These are phyloP conservation scores for Pulveroboletus sp. DNA, from an alignment of 768 basidiomycete species.

Conservation along the genomic window DNA sequence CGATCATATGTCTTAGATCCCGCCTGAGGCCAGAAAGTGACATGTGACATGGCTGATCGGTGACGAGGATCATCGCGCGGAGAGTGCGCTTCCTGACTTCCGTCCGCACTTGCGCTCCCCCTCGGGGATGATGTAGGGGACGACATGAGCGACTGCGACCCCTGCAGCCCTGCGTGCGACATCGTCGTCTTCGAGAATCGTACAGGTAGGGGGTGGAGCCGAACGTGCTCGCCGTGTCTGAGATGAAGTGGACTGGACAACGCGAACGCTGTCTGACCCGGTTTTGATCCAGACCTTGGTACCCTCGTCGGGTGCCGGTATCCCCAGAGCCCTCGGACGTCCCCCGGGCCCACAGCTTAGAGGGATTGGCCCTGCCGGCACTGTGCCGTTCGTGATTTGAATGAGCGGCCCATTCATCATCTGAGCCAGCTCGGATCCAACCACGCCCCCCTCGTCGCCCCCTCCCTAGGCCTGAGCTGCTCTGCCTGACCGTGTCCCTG, in stretches of 20 bases:
- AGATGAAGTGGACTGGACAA: constrained; percentile 28
- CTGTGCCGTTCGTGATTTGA: constrained; percentile 21
- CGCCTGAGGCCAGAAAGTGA: constrained; percentile 39
- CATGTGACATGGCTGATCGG: constrained; percentile 20
- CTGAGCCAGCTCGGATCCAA: constrained; percentile 49
- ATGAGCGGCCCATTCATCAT: constrained; percentile 45
- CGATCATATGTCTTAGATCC: constrained; percentile 38
- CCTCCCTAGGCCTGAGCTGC: constrained; percentile 14
- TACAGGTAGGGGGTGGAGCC: constrained; percentile 3
- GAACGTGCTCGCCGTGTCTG: constrained; percentile 19
- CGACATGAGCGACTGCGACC: constrained; percentile 31
- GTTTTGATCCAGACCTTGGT: not conserved
- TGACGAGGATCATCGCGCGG: constrained; percentile 16
- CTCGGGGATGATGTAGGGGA: constrained; percentile 19
- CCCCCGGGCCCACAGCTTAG: too few relatives aligned
- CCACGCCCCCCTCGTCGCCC: constrained; percentile 34
- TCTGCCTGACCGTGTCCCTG: constrained; percentile 25
- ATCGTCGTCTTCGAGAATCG: constrained; percentile 13
- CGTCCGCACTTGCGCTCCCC: constrained; percentile 17
- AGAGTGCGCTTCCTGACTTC: constrained; percentile 1
- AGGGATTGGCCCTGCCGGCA: constrained; percentile 3
- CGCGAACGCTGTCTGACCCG: not conserved
- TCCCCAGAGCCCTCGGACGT: too few relatives aligned
- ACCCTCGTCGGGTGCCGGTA: constrained; percentile 1
- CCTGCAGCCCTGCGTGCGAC: constrained; percentile 8